phyloP scores from a whole-genome alignment of 2,329 filamentous ascomycete species.

The Ceratocystis papillata region DNA sequence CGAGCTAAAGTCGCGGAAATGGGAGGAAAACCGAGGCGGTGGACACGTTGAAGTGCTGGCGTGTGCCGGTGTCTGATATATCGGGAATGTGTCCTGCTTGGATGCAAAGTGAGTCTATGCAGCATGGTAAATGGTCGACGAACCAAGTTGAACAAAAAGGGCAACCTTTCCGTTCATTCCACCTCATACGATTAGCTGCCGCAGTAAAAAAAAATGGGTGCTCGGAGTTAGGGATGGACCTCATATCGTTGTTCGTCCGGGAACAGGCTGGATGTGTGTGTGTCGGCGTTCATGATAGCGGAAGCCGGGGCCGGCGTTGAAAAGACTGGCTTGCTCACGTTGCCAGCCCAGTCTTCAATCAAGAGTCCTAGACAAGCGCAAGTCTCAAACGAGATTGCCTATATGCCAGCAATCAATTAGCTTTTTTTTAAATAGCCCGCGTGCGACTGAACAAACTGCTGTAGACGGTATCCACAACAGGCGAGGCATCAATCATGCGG shows the following conservation, averaged over 20 bases:
- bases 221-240: no score
- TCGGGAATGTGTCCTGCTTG: constrained; percentile 14
- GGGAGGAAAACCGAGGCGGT: neutral
- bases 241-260: neutral
- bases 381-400: neutral
- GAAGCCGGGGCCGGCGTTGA: neutral
- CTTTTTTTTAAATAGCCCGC: constrained; percentile 57
- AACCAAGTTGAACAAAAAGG: constrained; percentile 10
- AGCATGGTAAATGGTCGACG: constrained; percentile 12
- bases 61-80: neutral
- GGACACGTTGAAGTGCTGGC: neutral
- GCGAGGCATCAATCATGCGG: constrained; percentile 82
- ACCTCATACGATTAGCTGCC: neutral
- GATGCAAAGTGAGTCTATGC: constrained; percentile 17
- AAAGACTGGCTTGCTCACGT: neutral
- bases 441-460: constrained; percentile 87
- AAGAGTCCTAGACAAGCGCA: constrained; percentile 19
- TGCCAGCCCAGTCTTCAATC: neutral
- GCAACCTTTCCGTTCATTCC: neutral
- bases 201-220: neutral
- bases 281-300: neutral
- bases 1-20: constrained; percentile 4
- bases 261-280: neutral
- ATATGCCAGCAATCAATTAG: constrained; percentile 24
- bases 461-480: constrained; percentile 97